phyloP scores from a whole-genome alignment of 768 basidiomycete species.

The Tulasnella sp. region DNA sequence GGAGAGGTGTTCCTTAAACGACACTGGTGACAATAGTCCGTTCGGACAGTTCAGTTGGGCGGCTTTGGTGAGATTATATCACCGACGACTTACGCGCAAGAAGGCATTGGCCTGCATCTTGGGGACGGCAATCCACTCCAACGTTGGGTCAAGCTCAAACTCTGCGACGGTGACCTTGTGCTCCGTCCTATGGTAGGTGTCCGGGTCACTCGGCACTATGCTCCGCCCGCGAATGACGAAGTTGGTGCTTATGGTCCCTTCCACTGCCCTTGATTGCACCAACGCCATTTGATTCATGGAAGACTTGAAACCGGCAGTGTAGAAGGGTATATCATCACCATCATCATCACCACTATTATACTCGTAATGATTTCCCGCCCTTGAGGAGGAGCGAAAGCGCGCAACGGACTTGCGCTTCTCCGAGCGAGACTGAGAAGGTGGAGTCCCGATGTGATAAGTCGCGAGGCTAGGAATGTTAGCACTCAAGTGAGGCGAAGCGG shows the following conservation, averaged over 20 bases:
- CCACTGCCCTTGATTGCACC: background rate
- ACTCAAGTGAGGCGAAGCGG: slow-evolving; percentile 17
- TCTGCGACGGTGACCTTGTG: slow-evolving; percentile 13
- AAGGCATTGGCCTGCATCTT: background rate
- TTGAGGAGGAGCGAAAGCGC: background rate
- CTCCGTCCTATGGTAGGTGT: background rate
- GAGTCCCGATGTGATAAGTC: slow-evolving; percentile 12
- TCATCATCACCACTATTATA: background rate
- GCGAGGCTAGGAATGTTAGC: slow-evolving; percentile 17
- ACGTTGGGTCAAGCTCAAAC: slow-evolving; percentile 13
- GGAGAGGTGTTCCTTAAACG: slow-evolving; percentile 11
- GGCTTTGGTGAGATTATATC: background rate
- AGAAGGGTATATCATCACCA: background rate
- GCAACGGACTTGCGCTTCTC: no score
- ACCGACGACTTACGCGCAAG: slow-evolving; percentile 9
- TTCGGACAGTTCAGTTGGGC: background rate
- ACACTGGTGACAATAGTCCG: slow-evolving; percentile 8
- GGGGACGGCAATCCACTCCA: slow-evolving; percentile 19
- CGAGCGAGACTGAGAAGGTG: no score
- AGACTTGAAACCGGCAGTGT: no score
- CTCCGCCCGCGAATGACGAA: slow-evolving; percentile 11
- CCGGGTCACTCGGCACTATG: slow-evolving; percentile 12
- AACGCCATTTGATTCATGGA: background rate
- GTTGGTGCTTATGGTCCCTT: slow-evolving; percentile 14
- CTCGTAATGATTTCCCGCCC: background rate